Percentiles rank a stretch among this genome's conserved stretches.
Evolutionary conservation across 495 filamentous ascomycete genomes (phyloP).

Genomic region (Penicillium tannophilum): DNA sequence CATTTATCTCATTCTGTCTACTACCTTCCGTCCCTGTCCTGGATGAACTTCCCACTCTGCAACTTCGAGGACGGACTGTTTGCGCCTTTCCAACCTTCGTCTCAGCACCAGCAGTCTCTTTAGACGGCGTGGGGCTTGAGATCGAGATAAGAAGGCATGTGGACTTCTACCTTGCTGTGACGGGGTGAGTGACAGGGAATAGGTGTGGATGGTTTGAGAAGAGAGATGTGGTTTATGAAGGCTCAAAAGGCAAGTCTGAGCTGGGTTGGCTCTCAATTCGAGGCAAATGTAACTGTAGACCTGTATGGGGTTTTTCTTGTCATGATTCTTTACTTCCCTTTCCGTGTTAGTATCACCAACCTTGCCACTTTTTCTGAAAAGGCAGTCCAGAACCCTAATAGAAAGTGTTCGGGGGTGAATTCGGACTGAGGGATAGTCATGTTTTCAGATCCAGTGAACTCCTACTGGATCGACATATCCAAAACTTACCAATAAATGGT

Average conservation of each 20-base stretch:
- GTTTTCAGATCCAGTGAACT: too few relatives aligned
- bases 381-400: too few relatives aligned
- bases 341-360: too few relatives aligned
- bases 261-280: constrained; percentile 23
- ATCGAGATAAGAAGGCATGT: background rate
- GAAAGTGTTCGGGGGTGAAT: too few relatives aligned
- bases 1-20: constrained; percentile 3
- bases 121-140: constrained; percentile 24
- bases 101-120: constrained; percentile 35
- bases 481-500: too few relatives aligned
- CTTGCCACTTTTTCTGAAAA: too few relatives aligned
- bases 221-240: constrained; percentile 32
- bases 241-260: constrained; percentile 59
- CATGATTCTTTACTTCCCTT: too few relatives aligned
- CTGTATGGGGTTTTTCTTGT: too few relatives aligned
- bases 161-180: background rate
- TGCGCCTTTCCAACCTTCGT: background rate
- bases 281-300: background rate
- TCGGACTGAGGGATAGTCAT: too few relatives aligned
- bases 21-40: constrained; percentile 11
- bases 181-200: background rate
- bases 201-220: constrained; percentile 10
- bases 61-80: background rate
- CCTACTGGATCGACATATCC: too few relatives aligned
- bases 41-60: background rate